Evolutionary conservation across 495 filamentous ascomycete genomes (phyloP), one percentile per base, ranked within the genome.

Genomic region (Pseudotulostoma volvatum): DNA sequence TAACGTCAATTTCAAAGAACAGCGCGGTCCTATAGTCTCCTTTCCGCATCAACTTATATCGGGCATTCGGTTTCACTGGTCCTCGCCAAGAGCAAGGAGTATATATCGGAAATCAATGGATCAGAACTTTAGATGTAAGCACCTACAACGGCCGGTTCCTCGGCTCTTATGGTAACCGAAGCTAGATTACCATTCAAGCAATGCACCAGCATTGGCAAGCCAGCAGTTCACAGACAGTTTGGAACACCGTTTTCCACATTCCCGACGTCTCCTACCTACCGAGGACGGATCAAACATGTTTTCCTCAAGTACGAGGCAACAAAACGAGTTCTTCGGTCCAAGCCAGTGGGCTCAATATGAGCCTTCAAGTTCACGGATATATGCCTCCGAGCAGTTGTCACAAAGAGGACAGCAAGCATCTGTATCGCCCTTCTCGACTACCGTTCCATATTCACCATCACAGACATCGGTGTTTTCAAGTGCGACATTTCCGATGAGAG

Each of bases 341-440:
- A 18, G 34, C 3, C 33, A 36, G 31, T 42, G 40, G 40, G 11
- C 40, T 23, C 33, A 42, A 7, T 42, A 36, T 18, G 34, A 42
- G 28, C 33, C 28, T 14, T 37, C 40, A 19, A 15, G 33, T 19
- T 31, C 33, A n/a, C 21, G 34, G 17, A 37, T 11, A 28, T 5
- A 28, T 28, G 5, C 40, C 20, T 28, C 34, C 11, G 40, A 42
- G 9, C 34, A 42, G 8, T 34, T 35, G 7, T 37, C 36, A 18
- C 40, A 42, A 11, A 14, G 35, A 17, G 18, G 34, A 38, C 13
- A 21, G 34, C 40, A 42, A 3, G 40, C 33, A 18, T 31, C 40
- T 28, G 5, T 28, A 4, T 32, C 37, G 23, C 31, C 34, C 7
- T 35, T 35, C 3, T 25, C 40, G 7, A 18, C 21, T 1, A 28